Base-by-base conservation (phyloP, 192 early-diverging fungal species). In the Geranomyces michiganensis region DNA sequence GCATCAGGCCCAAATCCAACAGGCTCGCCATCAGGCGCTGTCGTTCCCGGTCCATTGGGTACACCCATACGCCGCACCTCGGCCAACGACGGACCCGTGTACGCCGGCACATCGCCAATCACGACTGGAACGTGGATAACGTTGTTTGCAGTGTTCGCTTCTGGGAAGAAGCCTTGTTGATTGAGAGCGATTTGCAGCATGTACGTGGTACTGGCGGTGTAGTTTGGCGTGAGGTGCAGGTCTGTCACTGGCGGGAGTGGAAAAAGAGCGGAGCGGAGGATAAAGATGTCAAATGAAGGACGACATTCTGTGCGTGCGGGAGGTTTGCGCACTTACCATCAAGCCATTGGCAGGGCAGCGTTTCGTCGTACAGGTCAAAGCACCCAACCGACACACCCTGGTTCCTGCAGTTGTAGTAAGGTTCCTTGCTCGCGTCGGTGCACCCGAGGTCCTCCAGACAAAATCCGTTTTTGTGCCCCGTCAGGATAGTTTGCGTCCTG, bases 381-480 rank as follows among this genome's bases (percentile, higher is more conserved):
- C 77, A 78, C 19, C 77, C 77, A 2, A 46, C 47, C 5, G 67
- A 51, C 27, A 78, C 44, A 21, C 77, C 77, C 55, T 78, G 77
- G 56, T 70, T 53, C 2, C 6, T 60, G 73, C 77, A 78, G 45
- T 77, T 68, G 67, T 76, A 78, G 30, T 43, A 19, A 7, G 63
- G 67, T 24, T 47, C 17, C 31, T 26, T 24, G 49, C 51, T 43
- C 0, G 45, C 48, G 30, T 31, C 62, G 21, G 15, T 51, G 55
- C 77, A 78, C 13, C 60, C 67, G 26, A 76, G 32, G 51, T 78
- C 77, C 77, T 78, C 77, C 36, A 78, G 69, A 33, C 77, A 78
- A 55, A 78, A 78, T 6, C 77, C 77, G 61, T 74, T 75, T 29
- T 78, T 78, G 61, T 74, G 67, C 17, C 77, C 77, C 30, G 14